Evolutionary conservation across 345 rosid genomes (phyloP).

Genomic region (Aquilaria malaccensis): DNA sequence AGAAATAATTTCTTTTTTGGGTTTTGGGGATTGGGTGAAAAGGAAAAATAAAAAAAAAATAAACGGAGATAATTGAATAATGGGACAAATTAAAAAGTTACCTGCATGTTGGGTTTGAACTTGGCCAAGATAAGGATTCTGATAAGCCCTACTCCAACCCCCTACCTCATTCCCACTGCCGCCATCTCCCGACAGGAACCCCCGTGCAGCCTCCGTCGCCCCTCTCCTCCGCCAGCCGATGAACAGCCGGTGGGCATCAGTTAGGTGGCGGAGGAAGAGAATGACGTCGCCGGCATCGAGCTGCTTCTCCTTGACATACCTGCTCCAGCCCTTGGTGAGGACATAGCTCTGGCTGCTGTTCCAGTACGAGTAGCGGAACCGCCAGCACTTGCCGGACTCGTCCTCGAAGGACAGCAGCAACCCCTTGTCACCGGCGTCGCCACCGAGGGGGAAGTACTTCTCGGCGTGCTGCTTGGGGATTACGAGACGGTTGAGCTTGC

Average conservation of each 20-base stretch:
- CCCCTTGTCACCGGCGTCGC: conserved; percentile 41
- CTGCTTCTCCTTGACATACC: conserved; percentile 80
- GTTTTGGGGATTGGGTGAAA: no score
- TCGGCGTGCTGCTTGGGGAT: conserved; percentile 91
- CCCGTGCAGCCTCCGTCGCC: not conserved
- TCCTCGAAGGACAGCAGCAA: conserved; percentile 72
- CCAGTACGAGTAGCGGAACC: conserved; percentile 88
- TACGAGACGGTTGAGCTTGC: conserved; percentile 82
- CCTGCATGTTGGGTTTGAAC: conserved; percentile 51
- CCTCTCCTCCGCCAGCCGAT: conserved; percentile 67
- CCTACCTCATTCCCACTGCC: conserved; percentile 13
- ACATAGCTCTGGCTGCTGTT: conserved; percentile 87
- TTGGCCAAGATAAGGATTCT: conserved; percentile 30
- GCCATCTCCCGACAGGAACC: conserved; percentile 1
- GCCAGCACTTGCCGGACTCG: conserved; percentile 80
- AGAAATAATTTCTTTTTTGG: no score
- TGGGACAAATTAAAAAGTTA: conserved; percentile 16
- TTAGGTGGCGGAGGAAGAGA: conserved; percentile 54
- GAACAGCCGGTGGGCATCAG: conserved; percentile 46
- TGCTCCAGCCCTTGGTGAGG: conserved; percentile 88
- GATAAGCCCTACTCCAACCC: conserved; percentile 22
- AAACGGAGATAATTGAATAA: not conserved
- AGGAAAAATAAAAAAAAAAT: not conserved
- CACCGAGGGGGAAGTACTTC: conserved; percentile 64
- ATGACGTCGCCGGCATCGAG: conserved; percentile 78